These are phyloP conservation scores for Aspergillus sp. DNA, from an alignment of 2,329 filamentous ascomycete species.

Conservation along the genomic window DNA sequence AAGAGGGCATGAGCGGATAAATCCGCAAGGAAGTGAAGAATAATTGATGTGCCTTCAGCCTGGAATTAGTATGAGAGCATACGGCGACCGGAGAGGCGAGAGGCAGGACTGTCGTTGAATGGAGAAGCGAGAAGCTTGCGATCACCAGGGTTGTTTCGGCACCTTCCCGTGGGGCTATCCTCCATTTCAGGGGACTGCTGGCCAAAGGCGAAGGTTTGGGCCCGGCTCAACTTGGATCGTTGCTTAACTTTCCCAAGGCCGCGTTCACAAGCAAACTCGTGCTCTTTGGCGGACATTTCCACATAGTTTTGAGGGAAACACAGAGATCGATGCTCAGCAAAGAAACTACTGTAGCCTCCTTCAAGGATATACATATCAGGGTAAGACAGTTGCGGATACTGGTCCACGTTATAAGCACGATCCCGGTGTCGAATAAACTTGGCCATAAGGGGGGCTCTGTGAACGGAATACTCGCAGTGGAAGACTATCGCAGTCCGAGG, in stretches of 20 bases:
- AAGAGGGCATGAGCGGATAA: constrained; percentile 9
- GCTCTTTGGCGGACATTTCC: constrained; percentile 90
- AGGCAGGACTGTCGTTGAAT: constrained; percentile 35
- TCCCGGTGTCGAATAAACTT: constrained; percentile 89
- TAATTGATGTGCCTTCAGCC: constrained; percentile 13
- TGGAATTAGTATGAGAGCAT: constrained; percentile 42
- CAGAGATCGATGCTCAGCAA: constrained; percentile 70
- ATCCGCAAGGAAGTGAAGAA: constrained; percentile 21
- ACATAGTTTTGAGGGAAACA: constrained; percentile 96
- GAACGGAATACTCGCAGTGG: constrained; percentile 97
- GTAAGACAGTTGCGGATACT: constrained; percentile 87
- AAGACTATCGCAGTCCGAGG: constrained; percentile 82
- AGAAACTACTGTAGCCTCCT: constrained; percentile 94
- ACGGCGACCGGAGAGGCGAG: constrained; percentile 40
- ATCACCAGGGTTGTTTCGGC: constrained; percentile 35
- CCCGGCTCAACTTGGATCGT: constrained; percentile 78
- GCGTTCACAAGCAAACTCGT: constrained; percentile 89
- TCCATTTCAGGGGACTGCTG: constrained; percentile 63
- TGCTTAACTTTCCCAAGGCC: constrained; percentile 92
- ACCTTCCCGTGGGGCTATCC: constrained; percentile 60
- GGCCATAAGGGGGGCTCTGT: constrained; percentile 94
- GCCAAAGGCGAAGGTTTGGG: constrained; percentile 94
- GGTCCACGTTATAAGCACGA: constrained; percentile 78
- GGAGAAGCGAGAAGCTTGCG: constrained; percentile 36
- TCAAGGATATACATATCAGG: constrained; percentile 97